Conservation (phyloP, 2,329 filamentous ascomycete species). For the Fusarium odoratissimum region DNA sequence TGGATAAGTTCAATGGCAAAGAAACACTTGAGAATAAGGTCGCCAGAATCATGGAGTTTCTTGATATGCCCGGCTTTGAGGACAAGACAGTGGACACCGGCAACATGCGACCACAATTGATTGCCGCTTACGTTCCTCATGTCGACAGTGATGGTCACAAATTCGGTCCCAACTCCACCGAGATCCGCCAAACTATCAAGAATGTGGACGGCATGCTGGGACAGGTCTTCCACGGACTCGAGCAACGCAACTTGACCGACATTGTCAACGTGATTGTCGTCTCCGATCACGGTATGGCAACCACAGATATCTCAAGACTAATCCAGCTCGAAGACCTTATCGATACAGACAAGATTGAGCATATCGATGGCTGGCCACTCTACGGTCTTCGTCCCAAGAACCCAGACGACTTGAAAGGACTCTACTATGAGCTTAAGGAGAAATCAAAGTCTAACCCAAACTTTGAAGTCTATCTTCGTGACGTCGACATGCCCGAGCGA, state of each 20-base stretch:
- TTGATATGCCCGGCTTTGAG: conserved; percentile 84
- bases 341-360: conserved; percentile 80
- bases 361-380: conserved; percentile 93
- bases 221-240: conserved; percentile 78
- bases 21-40: conserved; percentile 83
- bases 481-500: conserved; percentile 88
- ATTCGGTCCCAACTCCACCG: conserved; percentile 94
- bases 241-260: conserved; percentile 83
- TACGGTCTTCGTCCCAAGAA: conserved; percentile 87
- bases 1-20: conserved; percentile 86
- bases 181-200: conserved; percentile 82
- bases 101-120: conserved; percentile 82
- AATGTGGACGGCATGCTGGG: conserved; percentile 87
- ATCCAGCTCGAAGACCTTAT: conserved; percentile 92
- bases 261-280: conserved; percentile 97
- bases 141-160: conserved; percentile 89
- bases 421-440: conserved; percentile 72
- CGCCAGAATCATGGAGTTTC: conserved; percentile 79
- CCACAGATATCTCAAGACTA: conserved; percentile 81
- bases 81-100: conserved; percentile 60
- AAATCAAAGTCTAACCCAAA: conserved; percentile 72
- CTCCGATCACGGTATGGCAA: conserved; percentile 98
- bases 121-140: conserved; percentile 94
- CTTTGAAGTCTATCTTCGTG: conserved; percentile 88
- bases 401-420: conserved; percentile 69